Percentiles rank a stretch among this genome's conserved stretches.
phyloP scores from a whole-genome alignment of 2,329 filamentous ascomycete species.

The Amphichorda felina region DNA sequence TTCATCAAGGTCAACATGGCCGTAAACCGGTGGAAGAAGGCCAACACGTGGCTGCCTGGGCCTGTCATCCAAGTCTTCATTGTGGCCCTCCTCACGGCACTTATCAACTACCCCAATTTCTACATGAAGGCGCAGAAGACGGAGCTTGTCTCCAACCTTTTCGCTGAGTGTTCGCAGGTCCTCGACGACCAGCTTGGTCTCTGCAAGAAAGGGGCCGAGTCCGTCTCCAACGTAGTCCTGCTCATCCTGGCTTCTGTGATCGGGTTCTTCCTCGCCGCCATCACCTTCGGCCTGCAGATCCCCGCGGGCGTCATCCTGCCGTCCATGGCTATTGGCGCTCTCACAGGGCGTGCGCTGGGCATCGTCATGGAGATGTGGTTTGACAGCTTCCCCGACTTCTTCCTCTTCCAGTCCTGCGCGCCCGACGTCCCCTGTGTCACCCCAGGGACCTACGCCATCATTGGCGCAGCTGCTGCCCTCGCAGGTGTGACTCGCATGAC shows the following conservation, averaged over 20 bases:
- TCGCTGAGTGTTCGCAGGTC: conserved; percentile 76
- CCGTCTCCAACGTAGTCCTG: conserved; percentile 70
- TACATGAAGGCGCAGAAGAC: conserved; percentile 92
- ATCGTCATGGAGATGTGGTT: conserved; percentile 87
- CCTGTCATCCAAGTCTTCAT: conserved; percentile 70
- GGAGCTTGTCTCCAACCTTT: conserved; percentile 83
- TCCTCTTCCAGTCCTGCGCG: conserved; percentile 70
- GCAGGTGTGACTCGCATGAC: conserved; percentile 93
- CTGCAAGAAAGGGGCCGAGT: conserved; percentile 77
- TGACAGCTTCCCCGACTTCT: conserved; percentile 60
- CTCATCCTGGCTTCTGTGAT: conserved; percentile 72
- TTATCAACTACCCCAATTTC: conserved; percentile 91
- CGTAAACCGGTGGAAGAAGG: conserved; percentile 69
- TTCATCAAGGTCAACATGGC: conserved; percentile 94
- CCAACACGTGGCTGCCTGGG: conserved; percentile 49
- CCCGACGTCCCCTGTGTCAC: conserved; percentile 82
- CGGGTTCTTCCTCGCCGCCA: conserved; percentile 72
- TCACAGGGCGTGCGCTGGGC: conserved; percentile 80
- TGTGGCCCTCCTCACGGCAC: conserved; percentile 70
- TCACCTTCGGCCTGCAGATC: conserved; percentile 90
- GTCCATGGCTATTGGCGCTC: conserved; percentile 88
- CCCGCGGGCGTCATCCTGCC: conserved; percentile 93
- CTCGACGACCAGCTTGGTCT: conserved; percentile 81
- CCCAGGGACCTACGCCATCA: conserved; percentile 90
- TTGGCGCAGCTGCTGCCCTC: conserved; percentile 89